Base-by-base conservation (phyloP, 345 rosid genomes). In the Citropsis articulata region DNA sequence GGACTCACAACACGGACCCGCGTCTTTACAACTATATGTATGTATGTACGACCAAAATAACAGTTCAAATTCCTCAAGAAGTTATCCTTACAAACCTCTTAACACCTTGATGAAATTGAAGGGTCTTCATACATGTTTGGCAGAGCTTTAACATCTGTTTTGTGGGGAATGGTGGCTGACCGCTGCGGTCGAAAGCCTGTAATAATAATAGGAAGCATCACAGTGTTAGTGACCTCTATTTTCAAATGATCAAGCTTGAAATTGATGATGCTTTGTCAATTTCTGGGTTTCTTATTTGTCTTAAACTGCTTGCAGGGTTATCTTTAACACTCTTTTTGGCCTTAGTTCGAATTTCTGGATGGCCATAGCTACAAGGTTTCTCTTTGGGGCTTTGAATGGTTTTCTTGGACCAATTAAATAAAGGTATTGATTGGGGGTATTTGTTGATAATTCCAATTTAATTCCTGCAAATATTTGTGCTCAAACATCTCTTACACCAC, bases 91-190 rank as follows among this genome's bases (percentile, higher is more conserved):
- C 57, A 70, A 69, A 28, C 50, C 27, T 62, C 66, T 81, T 27
- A 19, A 53, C 78, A 24, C 61, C 63, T 78, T 85, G 48, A 9
- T 42, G 48, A 10, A 10, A 42, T 42, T 42, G 76, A 75, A 95
- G 98, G 99, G 42, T 91, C 93, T 75, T 83, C 99, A 19, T 92
- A 86, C 73, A 93, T 95, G 99, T 82, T 91, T 66, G 99, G 96
- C 5, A 78, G 99, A 89, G 93, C 97, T 55, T 73, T 90, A 78
- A 95, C 99, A 53, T 95, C 99, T 31, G 90, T 91, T 18, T 16
- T 86, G 18, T 95, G 99, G 97, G 98, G 98, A 64, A 8, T 93
- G 7, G 81, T 91, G 56, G 91, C 99, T 21, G 98, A 93, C 85
- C 97, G 91, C 74, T 88, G 87, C 73, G 98, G 99, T 75, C 88